These are phyloP conservation scores for Zygosaccharomyces siamensis DNA, from an alignment of 805 yeast species.

Conservation along the genomic window DNA sequence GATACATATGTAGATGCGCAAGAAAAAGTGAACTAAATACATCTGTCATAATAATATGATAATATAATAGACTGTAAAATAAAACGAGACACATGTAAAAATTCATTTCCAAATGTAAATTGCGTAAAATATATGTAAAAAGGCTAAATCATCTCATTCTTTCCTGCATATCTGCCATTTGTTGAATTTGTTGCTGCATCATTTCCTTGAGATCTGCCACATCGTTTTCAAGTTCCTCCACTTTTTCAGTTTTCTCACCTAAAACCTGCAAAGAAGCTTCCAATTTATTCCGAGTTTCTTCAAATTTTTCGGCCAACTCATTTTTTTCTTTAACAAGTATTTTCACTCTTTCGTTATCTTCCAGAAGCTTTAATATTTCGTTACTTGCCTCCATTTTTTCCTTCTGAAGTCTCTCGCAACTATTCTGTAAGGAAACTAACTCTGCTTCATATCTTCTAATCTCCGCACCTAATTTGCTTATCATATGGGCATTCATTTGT, in stretches of 20 bases:
- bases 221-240: conserved; percentile 82
- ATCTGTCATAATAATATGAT: neutral
- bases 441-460: conserved; percentile 80
- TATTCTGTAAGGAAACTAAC: conserved; percentile 57
- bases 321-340: conserved; percentile 34
- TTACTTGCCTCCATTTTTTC: conserved; percentile 65
- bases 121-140: conserved; percentile 32
- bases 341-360: conserved; percentile 46
- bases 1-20: conserved; percentile 41
- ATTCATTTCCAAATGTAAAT: neutral
- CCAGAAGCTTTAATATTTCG: conserved; percentile 58
- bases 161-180: conserved; percentile 64
- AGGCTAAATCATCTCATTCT: conserved; percentile 22
- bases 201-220: conserved; percentile 84
- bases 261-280: conserved; percentile 61
- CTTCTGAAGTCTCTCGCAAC: conserved; percentile 45
- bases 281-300: conserved; percentile 39
- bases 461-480: conserved; percentile 69
- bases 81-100: neutral
- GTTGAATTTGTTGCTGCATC: conserved; percentile 79
- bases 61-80: neutral
- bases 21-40: conserved; percentile 20
- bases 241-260: conserved; percentile 84
- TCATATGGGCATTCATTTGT: conserved; percentile 45
- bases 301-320: conserved; percentile 32